Percentiles rank a stretch among this genome's conserved stretches.
phyloP scores from a whole-genome alignment of 1,284 basidiomycete genomes.

The Boletus mariae region DNA sequence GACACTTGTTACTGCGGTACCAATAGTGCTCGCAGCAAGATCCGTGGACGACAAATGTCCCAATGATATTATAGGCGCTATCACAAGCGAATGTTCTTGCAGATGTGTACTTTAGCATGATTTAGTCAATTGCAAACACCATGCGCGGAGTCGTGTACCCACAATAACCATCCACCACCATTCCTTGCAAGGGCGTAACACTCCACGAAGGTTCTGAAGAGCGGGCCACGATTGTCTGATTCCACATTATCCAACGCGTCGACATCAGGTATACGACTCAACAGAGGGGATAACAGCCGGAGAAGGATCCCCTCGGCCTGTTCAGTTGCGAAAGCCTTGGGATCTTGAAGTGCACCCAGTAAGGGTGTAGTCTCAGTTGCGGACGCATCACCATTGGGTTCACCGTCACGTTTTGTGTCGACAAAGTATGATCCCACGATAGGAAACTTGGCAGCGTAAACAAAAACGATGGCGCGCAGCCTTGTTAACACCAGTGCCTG shows the following conservation, averaged over 20 bases:
- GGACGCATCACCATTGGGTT: background rate
- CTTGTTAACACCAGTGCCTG: conserved; percentile 6
- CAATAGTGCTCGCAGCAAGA: conserved; percentile 29
- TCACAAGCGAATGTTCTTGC: conserved; percentile 28
- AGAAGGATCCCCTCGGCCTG: conserved; percentile 18
- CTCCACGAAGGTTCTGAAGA: conserved; percentile 15
- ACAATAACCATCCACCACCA: conserved; percentile 29
- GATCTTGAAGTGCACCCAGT: conserved; percentile 23
- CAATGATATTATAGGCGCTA: conserved; percentile 26
- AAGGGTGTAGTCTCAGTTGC: conserved; percentile 27
- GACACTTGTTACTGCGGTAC: conserved; percentile 23
- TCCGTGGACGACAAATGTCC: conserved; percentile 27
- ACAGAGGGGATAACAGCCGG: conserved; percentile 18
- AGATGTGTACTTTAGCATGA: conserved; percentile 15
- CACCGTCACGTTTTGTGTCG: conserved; percentile 2
- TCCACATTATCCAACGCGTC: conserved; percentile 18
- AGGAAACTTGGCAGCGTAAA: conserved; percentile 17
- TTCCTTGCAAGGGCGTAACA: conserved; percentile 22
- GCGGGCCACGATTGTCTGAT: conserved; percentile 2
- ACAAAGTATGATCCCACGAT: conserved; percentile 23
- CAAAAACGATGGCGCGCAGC: conserved; percentile 9
- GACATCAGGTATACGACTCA: conserved; percentile 17
- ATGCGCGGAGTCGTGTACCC: conserved; percentile 1
- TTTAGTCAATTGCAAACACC: conserved; percentile 4
- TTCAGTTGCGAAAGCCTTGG: conserved; percentile 21